Conservation (phyloP, 352 stramenopile genomes). For the Plasmopara muralis region DNA sequence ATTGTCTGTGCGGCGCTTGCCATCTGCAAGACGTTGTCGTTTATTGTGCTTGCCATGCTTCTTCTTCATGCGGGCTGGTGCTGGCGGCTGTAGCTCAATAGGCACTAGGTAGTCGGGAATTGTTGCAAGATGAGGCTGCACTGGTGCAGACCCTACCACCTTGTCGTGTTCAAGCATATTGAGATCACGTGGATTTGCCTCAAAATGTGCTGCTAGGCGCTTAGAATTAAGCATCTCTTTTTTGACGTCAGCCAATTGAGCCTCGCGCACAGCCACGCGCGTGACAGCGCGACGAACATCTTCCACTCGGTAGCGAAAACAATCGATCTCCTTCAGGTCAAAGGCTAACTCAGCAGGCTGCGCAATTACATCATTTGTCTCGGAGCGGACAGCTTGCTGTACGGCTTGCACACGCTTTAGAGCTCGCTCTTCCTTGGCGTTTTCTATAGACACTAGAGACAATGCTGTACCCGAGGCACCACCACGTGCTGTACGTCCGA, state of each 20-base stretch:
- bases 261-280: conserved; percentile 90
- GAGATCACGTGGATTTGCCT: conserved; percentile 93
- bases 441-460: conserved; percentile 87
- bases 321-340: conserved; percentile 96
- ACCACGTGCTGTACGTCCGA: conserved; percentile 96
- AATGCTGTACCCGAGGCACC: conserved; percentile 94
- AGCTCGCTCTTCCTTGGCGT: conserved; percentile 72
- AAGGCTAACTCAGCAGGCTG: conserved; percentile 96
- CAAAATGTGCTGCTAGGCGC: conserved; percentile 94
- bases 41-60: conserved; percentile 76
- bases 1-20: conserved; percentile 89
- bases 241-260: conserved; percentile 93
- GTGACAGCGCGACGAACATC: conserved; percentile 94
- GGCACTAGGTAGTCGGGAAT: conserved; percentile 98
- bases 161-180: conserved; percentile 96
- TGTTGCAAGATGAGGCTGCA: conserved; percentile 92
- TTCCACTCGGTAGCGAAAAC: conserved; percentile 96
- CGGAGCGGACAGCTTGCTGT: conserved; percentile 81
- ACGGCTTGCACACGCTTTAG: conserved; percentile 89
- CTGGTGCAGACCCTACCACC: conserved; percentile 87
- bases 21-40: conserved; percentile 48
- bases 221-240: conserved; percentile 98
- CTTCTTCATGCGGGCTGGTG: conserved; percentile 58
- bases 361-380: conserved; percentile 75
- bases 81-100: conserved; percentile 87